These are phyloP conservation scores for Solanum tacnaense DNA, from an alignment of 257 asterid species.

Conservation along the genomic window DNA sequence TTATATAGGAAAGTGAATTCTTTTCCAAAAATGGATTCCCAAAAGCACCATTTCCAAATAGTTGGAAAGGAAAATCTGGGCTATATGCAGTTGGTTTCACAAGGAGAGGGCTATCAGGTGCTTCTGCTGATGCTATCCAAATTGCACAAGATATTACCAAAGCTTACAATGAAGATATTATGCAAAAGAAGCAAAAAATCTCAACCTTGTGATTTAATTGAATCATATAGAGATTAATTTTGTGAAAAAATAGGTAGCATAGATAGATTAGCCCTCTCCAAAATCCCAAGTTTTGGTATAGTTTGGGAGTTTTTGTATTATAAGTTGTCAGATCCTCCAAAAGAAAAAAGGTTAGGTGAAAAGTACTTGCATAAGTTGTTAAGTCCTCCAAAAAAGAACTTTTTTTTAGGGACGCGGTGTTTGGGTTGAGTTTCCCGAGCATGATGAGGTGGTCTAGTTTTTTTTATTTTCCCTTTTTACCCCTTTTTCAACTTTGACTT, in stretches of 20 bases:
- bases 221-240: neutral
- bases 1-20: conserved; percentile 8
- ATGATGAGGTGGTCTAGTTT: neutral
- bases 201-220: conserved; percentile 4
- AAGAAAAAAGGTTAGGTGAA: neutral
- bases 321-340: neutral
- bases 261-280: neutral
- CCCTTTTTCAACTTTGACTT: neutral
- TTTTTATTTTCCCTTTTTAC: neutral
- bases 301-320: neutral
- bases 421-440: neutral
- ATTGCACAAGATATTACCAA: conserved; percentile 9
- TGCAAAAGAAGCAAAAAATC: conserved; percentile 10
- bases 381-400: no score
- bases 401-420: neutral
- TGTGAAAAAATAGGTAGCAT: neutral
- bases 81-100: conserved; percentile 15
- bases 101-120: conserved; percentile 11
- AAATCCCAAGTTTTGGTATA: neutral
- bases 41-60: conserved; percentile 1
- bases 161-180: conserved; percentile 3
- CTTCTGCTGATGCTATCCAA: conserved; percentile 8
- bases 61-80: conserved; percentile 11
- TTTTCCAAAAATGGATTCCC: conserved; percentile 9
- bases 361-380: neutral